phyloP scores from a whole-genome alignment of 371 early-diverging fungal species.

The Mucor plumbeus region DNA sequence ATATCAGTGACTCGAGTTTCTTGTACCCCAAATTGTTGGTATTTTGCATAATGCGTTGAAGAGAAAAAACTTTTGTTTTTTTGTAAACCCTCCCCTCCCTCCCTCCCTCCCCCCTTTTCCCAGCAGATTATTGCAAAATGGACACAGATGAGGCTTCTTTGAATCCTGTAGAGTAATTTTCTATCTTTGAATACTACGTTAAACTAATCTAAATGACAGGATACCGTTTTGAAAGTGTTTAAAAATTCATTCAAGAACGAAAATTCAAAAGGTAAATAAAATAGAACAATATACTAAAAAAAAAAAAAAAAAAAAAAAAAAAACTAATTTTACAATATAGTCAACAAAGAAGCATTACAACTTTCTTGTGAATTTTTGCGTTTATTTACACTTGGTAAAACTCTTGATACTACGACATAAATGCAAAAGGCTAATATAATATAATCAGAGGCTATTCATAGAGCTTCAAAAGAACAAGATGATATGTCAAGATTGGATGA shows the following conservation, averaged over 20 bases:
- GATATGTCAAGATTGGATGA: not conserved
- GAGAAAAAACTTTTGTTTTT: not conserved
- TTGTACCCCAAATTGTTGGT: not conserved
- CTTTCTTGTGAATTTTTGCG: conserved; percentile 44
- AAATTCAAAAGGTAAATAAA: conserved; percentile 12
- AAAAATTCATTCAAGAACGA: conserved; percentile 15
- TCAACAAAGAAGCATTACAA: conserved; percentile 41
- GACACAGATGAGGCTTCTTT: not conserved
- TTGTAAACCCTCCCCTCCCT: too few species aligned
- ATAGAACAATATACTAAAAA: not conserved
- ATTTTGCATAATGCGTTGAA: not conserved
- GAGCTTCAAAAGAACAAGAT: conserved; percentile 27
- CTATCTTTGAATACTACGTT: not conserved
- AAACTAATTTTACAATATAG: conserved; percentile 20
- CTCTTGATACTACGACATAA: too few species aligned
- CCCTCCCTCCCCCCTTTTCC: too few species aligned
- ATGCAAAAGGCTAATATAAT: too few species aligned
- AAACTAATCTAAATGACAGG: not conserved
- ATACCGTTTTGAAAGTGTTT: conserved; percentile 8
- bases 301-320: too few species aligned
- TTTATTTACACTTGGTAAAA: conserved; percentile 37
- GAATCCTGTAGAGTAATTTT: not conserved
- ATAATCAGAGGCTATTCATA: conserved; percentile 28
- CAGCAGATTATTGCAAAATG: not conserved
- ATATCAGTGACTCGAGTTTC: not conserved